Percentiles rank a stretch among this genome's conserved stretches.
Evolutionary conservation across 495 filamentous ascomycete genomes (phyloP).

Genomic region (Sabuloglossum arenarium): DNA sequence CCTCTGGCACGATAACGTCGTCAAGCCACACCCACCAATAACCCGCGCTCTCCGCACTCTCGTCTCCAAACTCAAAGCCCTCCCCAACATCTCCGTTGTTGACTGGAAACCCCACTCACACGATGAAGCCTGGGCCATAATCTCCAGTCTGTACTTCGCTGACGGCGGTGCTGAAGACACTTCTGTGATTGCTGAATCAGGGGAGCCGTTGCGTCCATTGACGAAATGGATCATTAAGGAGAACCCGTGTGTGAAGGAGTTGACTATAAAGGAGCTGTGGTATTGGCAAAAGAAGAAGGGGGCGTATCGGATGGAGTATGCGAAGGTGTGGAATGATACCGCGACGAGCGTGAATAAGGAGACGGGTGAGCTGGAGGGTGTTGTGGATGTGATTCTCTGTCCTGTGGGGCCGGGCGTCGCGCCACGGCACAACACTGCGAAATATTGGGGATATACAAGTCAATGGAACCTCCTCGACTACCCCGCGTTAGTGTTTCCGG

Average conservation of each 20-base stretch:
- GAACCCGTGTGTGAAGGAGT: slow-evolving; percentile 22
- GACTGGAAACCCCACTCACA: slow-evolving; percentile 40
- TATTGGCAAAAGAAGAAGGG: slow-evolving; percentile 27
- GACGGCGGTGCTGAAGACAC: slow-evolving; percentile 35
- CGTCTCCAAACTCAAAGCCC: slow-evolving; percentile 27
- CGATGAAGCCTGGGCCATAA: slow-evolving; percentile 24
- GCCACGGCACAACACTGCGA: slow-evolving; percentile 33
- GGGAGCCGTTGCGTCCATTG: slow-evolving; percentile 33
- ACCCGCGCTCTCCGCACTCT: slow-evolving; percentile 34
- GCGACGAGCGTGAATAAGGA: slow-evolving; percentile 7
- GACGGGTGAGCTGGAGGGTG: slow-evolving; percentile 7
- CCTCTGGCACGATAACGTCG: slow-evolving; percentile 49
- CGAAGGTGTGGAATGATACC: slow-evolving; percentile 34
- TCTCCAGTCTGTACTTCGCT: slow-evolving; percentile 29
- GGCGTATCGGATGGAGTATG: slow-evolving; percentile 34
- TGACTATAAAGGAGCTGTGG: slow-evolving; percentile 24
- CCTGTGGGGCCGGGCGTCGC: slow-evolving; percentile 39
- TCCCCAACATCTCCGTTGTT: slow-evolving; percentile 32
- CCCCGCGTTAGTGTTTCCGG: slow-evolving; percentile 14
- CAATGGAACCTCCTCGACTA: slow-evolving; percentile 61
- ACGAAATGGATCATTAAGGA: slow-evolving; percentile 28
- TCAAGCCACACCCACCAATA: slow-evolving; percentile 51
- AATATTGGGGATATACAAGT: slow-evolving; percentile 50
- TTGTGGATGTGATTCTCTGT: slow-evolving; percentile 49
- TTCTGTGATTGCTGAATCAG: slow-evolving; percentile 26